These are phyloP conservation scores for Lyophyllum decastes DNA, from an alignment of 768 basidiomycete species.

Conservation along the genomic window DNA sequence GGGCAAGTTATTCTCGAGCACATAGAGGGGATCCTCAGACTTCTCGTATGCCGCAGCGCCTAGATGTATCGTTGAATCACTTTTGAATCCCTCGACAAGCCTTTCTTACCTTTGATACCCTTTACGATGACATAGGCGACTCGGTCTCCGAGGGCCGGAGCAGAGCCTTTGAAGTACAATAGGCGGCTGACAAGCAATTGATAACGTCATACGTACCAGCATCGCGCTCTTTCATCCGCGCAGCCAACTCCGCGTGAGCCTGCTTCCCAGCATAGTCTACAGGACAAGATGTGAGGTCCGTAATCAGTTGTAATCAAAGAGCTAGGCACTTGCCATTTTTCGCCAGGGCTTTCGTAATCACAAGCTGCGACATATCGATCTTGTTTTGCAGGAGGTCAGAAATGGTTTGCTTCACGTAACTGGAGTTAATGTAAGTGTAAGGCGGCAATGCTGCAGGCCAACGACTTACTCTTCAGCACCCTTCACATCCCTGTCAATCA, in stretches of 20 bases:
- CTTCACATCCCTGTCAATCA: constrained; percentile 92
- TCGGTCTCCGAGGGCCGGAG: constrained; percentile 96
- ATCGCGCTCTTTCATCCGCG: constrained; percentile 94
- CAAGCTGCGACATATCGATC: constrained; percentile 98
- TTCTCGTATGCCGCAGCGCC: constrained; percentile 98
- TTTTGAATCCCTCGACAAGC: background rate
- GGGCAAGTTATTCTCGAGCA: constrained; percentile 96
- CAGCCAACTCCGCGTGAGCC: constrained; percentile 94
- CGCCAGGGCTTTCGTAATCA: constrained; percentile 95
- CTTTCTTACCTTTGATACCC: constrained; percentile 76
- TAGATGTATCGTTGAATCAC: constrained; percentile 24
- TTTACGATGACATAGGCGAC: constrained; percentile 99
- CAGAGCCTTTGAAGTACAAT: constrained; percentile 63
- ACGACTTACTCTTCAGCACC: constrained; percentile 82
- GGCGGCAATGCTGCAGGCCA: background rate
- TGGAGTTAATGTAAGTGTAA: constrained; percentile 28
- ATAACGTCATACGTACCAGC: constrained; percentile 53
- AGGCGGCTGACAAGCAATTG: no score
- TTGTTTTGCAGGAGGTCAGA: constrained; percentile 95
- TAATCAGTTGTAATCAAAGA: background rate
- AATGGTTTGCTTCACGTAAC: constrained; percentile 92
- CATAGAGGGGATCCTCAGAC: constrained; percentile 96
- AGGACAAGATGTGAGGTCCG: background rate
- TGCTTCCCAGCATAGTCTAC: constrained; percentile 93
- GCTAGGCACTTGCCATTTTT: constrained; percentile 64